Evolutionary conservation across 192 early-diverging fungal species (phyloP).

Genomic region (Spinellus fusiger): DNA sequence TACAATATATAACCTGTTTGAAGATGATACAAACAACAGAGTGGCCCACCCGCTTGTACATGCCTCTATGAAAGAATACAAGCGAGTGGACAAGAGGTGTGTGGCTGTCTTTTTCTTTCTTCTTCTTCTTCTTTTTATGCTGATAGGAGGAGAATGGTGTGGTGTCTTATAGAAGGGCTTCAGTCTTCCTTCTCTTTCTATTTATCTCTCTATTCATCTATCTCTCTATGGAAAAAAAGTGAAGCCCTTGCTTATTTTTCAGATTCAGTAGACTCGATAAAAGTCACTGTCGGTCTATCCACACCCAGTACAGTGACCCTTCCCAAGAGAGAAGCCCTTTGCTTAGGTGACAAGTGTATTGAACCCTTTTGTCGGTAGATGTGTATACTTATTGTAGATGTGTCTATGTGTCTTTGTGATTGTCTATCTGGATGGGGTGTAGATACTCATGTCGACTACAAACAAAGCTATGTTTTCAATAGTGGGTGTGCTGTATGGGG

Average conservation of each 20-base stretch:
- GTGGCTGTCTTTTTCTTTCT: too few species aligned
- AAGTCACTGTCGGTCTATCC: conserved; percentile 2
- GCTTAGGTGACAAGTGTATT: conserved; percentile 10
- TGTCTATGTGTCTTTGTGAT: background rate
- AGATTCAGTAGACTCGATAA: background rate
- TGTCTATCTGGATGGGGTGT: background rate
- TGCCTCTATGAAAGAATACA: too few species aligned
- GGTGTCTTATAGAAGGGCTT: too few species aligned
- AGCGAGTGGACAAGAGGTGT: too few species aligned
- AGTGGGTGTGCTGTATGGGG: conserved; percentile 35
- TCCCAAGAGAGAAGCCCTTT: background rate
- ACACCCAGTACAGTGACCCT: background rate
- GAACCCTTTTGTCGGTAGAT: too few species aligned
- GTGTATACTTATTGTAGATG: background rate
- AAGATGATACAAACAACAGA: too few species aligned
- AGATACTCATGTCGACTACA: conserved; percentile 15
- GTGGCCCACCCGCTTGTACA: too few species aligned
- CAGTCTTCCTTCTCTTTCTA: too few species aligned
- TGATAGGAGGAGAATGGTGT: too few species aligned
- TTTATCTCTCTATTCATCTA: too few species aligned
- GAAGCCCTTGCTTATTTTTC: conserved; percentile 8
- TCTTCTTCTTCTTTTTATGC: too few species aligned
- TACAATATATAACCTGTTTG: too few species aligned
- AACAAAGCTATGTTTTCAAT: conserved; percentile 28
- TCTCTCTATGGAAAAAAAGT: background rate